Base-by-base conservation (phyloP, 306 rosid genomes). In the Oxytropis ochrocephala region DNA sequence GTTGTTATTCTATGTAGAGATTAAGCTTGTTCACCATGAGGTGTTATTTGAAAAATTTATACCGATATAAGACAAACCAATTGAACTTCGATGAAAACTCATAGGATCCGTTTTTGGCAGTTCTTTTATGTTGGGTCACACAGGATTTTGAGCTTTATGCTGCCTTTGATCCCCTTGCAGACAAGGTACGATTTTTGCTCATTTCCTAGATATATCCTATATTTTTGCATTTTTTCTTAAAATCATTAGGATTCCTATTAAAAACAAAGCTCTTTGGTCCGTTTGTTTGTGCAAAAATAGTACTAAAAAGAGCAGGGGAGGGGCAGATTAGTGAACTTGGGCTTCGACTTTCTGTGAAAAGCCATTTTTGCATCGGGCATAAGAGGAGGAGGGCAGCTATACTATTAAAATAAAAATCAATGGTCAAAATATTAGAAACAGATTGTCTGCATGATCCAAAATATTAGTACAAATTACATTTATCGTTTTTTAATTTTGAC, bases 111-210 rank as follows among this genome's bases (percentile, higher is more conserved):
- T 68, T 43, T 38, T 29, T 81, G 72, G 83, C 92, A 94, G 99
- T 91, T 88, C 87, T 94, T 73, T 91, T 94, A 44, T 94, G 99
- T 80, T 94, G 99, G 99, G 92, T 83, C 72, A 91, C 99, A 41
- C 99, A 78, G 81, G 99, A 94, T 84, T 94, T 91, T 78, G 99
- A 94, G 83, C 96, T 94, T 51, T 94, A 91, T 84, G 99, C 99
- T 14, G 95, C 99, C 75, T 94, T 94, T 83, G 99, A 94, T 82
- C 97, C 99, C 73, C 96, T 94, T 79, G 97, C 99, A 35, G 92
- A 88, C 80, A 93, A 90, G 98, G 97, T 94, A 82, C 64, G 43
- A 16, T 7, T 50, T 69, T 57, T 51, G 29, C 48, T 62, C 72
- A 11, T 32, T 17, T 75, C 55, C 52, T 36, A 18, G 36, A 11